Evolutionary conservation across 139 green algal species (phyloP), one percentile per base, ranked within the genome.

Genomic region (Micractinium conductrix): DNA sequence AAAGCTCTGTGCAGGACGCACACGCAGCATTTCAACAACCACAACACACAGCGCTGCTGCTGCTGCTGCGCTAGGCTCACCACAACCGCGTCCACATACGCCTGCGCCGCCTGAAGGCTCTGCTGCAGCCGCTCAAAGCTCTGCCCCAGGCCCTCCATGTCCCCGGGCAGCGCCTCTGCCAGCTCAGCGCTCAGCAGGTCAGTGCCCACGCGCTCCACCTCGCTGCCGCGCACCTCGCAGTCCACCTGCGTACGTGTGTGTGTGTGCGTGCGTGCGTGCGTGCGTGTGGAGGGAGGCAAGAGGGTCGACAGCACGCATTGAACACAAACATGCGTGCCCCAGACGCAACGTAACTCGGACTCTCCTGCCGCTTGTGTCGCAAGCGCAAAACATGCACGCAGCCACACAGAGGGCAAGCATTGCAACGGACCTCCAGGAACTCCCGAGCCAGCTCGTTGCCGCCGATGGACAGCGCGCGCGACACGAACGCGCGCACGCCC

Each of bases 11-110:
- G n/a, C n/a, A n/a, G n/a, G n/a, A n/a, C n/a, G n/a, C n/a, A 68
- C 22, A 37, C 35, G 67, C 33, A 69, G 60, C n/a, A n/a, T n/a
- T n/a, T n/a, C n/a, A n/a, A n/a, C n/a, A n/a, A n/a, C n/a, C n/a
- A n/a, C n/a, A n/a, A n/a, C n/a, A n/a, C n/a, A n/a, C n/a, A n/a
- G n/a, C n/a, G n/a, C n/a, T n/a, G n/a, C n/a, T n/a, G n/a, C n/a
- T n/a, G n/a, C n/a, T n/a, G n/a, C n/a, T n/a, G n/a, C n/a, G n/a
- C n/a, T n/a, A n/a, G n/a, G 67, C 93, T 90, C 91, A 96, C 94
- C 88, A 96, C 90, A 12, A 99, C 96, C 45, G 91, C 88, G 17
- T 97, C 89, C 35, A 98, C 96, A 81, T 99, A 98, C 1, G 63
- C 63, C 33, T 93, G 69, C 21, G 90, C 92, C 12, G 84, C 79